A percentile compares a stretch with the other conserved stretches of the same genome.
These are phyloP conservation scores for Penicillium argentinense DNA, from an alignment of 495 filamentous ascomycete genomes.

Conservation along the genomic window DNA sequence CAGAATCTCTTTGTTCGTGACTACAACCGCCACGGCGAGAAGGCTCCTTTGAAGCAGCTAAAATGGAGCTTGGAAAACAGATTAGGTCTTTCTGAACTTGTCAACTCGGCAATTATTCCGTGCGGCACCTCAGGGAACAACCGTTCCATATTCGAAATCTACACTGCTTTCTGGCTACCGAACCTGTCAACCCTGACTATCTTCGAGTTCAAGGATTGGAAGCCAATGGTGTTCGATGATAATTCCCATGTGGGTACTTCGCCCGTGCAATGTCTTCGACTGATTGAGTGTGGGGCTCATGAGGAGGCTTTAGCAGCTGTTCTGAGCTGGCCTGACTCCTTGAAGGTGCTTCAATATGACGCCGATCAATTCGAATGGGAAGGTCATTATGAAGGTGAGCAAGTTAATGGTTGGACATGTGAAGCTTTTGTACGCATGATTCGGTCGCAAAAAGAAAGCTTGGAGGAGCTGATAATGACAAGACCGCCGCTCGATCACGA, in stretches of 20 bases:
- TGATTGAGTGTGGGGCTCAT: conserved; percentile 19
- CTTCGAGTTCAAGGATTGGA: conserved; percentile 5
- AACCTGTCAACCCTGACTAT: conserved; percentile 8
- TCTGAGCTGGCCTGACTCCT: conserved; percentile 16
- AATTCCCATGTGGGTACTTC: conserved; percentile 21
- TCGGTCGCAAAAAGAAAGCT: conserved; percentile 9
- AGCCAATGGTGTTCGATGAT: conserved; percentile 8
- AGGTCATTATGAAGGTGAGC: conserved; percentile 3
- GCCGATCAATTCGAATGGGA: conserved; percentile 18
- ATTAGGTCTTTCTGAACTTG: background rate
- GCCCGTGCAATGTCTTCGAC: conserved; percentile 9
- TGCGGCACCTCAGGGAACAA: background rate
- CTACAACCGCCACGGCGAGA: background rate
- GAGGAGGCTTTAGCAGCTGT: conserved; percentile 14
- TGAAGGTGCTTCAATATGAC: conserved; percentile 20
- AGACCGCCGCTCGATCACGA: conserved; percentile 15
- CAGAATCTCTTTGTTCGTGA: conserved; percentile 2
- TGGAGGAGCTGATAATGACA: conserved; percentile 18
- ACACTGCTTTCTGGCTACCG: conserved; percentile 3
- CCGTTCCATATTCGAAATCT: too few relatives aligned
- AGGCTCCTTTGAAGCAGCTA: background rate
- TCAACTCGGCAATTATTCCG: conserved; percentile 4
- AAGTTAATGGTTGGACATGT: conserved; percentile 11
- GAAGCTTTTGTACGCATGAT: conserved; percentile 22
- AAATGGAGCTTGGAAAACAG: background rate